Evolutionary conservation across 2,329 filamentous ascomycete genomes (phyloP), one percentile per base, ranked within the genome.

Genomic region (Alternaria brassicicola): DNA sequence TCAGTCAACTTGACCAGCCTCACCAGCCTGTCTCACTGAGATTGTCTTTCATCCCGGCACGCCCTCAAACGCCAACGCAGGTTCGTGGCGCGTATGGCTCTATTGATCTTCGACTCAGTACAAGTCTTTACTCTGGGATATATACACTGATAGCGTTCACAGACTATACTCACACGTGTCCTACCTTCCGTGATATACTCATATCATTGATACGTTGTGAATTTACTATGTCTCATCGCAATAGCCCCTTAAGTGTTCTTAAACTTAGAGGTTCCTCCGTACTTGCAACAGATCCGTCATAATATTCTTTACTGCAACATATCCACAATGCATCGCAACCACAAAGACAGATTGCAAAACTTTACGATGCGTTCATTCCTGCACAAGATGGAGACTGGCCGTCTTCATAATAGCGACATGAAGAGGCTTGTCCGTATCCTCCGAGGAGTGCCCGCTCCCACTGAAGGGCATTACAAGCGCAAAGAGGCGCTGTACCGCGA

Each of bases 391-490:
- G 52, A 60, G 13, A 66, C 64, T 5, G 59, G 60, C 3, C 57
- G 53, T 39, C 66, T 74, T 17, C 52, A 61, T 19, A 61, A 65
- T 42, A n/a, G 25, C 19, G 71, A 73, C 9, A 71, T 75, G 46
- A 69, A 70, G 25, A 57, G 55, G 2, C 54, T 76, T 7, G 64
- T 62, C n/a, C 55, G 50, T 12, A 53, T 75, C 33, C 52, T 74
- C 8, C 62, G 61, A 15, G 46, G 39, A 35, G 48, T 59, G 3
- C 57, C 67, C 19, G 38, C 41, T 25, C 35, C 49, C 6, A 15
- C n/a, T 2, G 53, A 56, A 9, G n/a, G 42, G 8, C 23, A 15
- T 26, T 52, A 57, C 15, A n/a, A 43, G 15, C 26, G 23, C 25
- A 55, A 57, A n/a, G 19, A 55, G 4, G 28, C 33, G 8, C 30